A percentile compares a stretch with the other conserved stretches of the same genome.
Conservation (phyloP, 768 basidiomycete species). For the Leccinellum luteum region DNA sequence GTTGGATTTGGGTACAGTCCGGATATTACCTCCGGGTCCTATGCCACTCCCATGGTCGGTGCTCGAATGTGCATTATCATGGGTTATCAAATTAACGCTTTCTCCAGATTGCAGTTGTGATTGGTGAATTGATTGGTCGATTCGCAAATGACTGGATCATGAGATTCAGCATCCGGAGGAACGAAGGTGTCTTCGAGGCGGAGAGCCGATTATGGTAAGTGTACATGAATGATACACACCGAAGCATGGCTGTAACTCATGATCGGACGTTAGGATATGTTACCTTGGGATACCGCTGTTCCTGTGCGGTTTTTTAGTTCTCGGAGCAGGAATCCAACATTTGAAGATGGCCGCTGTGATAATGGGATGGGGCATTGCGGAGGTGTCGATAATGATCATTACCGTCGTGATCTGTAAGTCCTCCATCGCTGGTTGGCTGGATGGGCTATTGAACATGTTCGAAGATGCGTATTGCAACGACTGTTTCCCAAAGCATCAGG, state of each 20-base stretch:
- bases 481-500: conserved; percentile 36
- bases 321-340: conserved; percentile 39
- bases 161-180: conserved; percentile 40
- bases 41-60: conserved; percentile 45
- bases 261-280: conserved; percentile 26
- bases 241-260: background rate
- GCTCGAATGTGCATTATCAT: background rate
- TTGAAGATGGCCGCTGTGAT: conserved; percentile 31
- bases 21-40: conserved; percentile 40
- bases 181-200: conserved; percentile 52
- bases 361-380: conserved; percentile 45
- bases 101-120: conserved; percentile 42
- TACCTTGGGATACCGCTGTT: conserved; percentile 42
- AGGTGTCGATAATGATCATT: conserved; percentile 35
- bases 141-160: conserved; percentile 53
- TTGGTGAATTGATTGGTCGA: conserved; percentile 52
- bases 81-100: background rate
- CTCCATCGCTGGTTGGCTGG: background rate
- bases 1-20: conserved; percentile 46
- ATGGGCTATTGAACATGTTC: background rate
- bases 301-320: conserved; percentile 40
- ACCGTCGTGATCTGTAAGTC: conserved; percentile 40
- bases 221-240: background rate
- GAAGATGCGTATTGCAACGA: conserved; percentile 40
- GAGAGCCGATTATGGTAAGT: conserved; percentile 45